A percentile compares a stretch with the other conserved stretches of the same genome.
These are phyloP conservation scores for Hansenula lynferdii DNA, from an alignment of 1,139 yeast genomes.

Conservation along the genomic window DNA sequence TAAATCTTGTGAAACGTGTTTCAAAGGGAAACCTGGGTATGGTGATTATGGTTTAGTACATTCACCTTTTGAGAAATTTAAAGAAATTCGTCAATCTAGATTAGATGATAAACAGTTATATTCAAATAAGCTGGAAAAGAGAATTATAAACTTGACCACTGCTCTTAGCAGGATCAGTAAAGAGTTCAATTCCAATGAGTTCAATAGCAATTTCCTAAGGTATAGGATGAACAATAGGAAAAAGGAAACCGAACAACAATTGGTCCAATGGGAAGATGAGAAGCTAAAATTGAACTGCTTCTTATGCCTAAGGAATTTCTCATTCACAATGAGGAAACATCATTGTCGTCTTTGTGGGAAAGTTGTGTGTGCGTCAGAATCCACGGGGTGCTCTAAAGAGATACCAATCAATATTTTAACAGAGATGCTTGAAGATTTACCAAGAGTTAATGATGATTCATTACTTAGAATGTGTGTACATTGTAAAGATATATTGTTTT, in stretches of 20 bases:
- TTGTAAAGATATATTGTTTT: conserved; percentile 62
- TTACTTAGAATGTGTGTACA: conserved; percentile 55
- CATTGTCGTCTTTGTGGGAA: conserved; percentile 86
- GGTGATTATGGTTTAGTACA: conserved; percentile 32
- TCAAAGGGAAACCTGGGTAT: conserved; percentile 50
- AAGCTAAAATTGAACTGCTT: conserved; percentile 47
- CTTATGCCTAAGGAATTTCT: conserved; percentile 57
- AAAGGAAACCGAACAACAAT: conserved; percentile 40
- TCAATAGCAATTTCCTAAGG: conserved; percentile 13
- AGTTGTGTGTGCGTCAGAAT: conserved; percentile 70
- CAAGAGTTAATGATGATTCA: conserved; percentile 21
- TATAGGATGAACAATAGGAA: conserved; percentile 20
- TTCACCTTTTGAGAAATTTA: conserved; percentile 47
- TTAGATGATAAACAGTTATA: conserved; percentile 39
- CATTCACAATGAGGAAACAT: conserved; percentile 65
- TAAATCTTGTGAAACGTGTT: conserved; percentile 66
- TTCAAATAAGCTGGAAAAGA: conserved; percentile 55
- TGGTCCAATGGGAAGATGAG: conserved; percentile 74
- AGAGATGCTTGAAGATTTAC: conserved; percentile 33
- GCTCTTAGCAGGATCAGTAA: conserved; percentile 20
- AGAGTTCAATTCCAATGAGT: conserved; percentile 13
- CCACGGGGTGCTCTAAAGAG: conserved; percentile 63
- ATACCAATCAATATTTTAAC: conserved; percentile 54
- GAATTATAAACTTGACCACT: conserved; percentile 45
- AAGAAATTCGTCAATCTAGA: conserved; percentile 33